Percentiles rank a stretch among this genome's conserved stretches.
phyloP scores from a whole-genome alignment of 371 early-diverging fungal genomes.

The Apophysomyces variabilis region DNA sequence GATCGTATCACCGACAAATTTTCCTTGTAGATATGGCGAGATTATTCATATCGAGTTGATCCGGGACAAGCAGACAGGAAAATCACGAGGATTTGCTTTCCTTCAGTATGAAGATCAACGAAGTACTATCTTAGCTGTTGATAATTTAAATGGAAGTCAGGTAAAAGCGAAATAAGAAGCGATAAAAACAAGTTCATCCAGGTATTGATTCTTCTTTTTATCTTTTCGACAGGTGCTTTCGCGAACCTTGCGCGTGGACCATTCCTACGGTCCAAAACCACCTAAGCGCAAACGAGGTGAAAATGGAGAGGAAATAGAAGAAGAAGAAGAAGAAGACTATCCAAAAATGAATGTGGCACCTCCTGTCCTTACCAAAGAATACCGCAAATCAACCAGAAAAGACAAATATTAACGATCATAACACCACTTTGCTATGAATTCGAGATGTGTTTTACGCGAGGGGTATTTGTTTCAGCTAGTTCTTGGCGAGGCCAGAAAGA shows the following conservation, averaged over 20 bases:
- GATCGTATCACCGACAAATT: background rate
- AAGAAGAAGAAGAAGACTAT: conserved; percentile 61
- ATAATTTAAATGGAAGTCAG: conserved; percentile 89
- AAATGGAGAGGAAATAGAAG: conserved; percentile 36
- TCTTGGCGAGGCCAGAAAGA: no score
- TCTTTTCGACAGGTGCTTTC: conserved; percentile 26
- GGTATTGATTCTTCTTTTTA: no score
- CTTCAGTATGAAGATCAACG: conserved; percentile 94
- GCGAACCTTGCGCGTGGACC: conserved; percentile 44
- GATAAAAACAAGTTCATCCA: no score
- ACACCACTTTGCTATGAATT: background rate
- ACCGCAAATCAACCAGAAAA: background rate
- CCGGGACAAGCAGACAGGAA: conserved; percentile 85
- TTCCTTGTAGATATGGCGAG: conserved; percentile 77
- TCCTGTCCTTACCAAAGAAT: background rate
- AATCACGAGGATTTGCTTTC: conserved; percentile 90
- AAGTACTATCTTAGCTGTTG: conserved; percentile 91
- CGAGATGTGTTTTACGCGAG: no score
- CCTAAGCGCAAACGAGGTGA: conserved; percentile 38
- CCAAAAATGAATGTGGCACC: conserved; percentile 45
- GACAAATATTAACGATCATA: background rate
- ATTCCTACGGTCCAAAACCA: conserved; percentile 58
- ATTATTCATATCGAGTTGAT: conserved; percentile 87
- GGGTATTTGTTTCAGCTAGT: background rate
- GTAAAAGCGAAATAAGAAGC: conserved; percentile 32